Evolutionary conservation across 768 basidiomycete genomes (phyloP).

Genomic region (Austroboletus eburneus): DNA sequence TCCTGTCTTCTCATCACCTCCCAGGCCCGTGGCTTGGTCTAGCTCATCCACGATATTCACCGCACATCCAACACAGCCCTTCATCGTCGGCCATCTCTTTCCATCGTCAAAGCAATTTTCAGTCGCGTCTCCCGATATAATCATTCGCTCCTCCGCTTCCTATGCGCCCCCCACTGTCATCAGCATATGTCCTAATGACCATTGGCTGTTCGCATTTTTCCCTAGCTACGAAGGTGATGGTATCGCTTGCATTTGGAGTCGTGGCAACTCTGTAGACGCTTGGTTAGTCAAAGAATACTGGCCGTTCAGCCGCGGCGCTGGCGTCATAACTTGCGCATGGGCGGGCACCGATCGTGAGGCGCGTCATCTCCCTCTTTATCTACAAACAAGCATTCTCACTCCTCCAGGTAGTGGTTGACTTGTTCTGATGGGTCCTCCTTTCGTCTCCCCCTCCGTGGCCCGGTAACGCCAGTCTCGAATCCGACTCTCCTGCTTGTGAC

Average conservation of each 20-base stretch:
- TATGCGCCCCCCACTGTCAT: conserved; percentile 64
- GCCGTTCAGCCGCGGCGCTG: conserved; percentile 46
- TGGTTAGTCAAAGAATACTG: conserved; percentile 62
- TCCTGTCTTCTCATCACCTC: neutral
- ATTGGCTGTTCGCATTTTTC: conserved; percentile 74
- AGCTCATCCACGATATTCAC: conserved; percentile 64
- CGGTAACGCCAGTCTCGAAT: conserved; percentile 46
- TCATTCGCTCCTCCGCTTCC: conserved; percentile 41
- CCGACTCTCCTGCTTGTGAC: conserved; percentile 63
- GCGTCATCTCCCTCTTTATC: neutral
- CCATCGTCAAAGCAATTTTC: conserved; percentile 65
- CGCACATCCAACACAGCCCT: conserved; percentile 58
- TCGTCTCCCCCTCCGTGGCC: conserved; percentile 60
- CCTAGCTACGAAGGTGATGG: conserved; percentile 56
- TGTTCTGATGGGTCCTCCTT: conserved; percentile 40
- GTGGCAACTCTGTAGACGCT: conserved; percentile 52
- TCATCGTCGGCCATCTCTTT: conserved; percentile 60
- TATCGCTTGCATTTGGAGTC: conserved; percentile 62
- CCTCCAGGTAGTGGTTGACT: conserved; percentile 47
- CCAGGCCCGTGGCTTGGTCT: conserved; percentile 71
- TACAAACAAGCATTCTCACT: conserved; percentile 1
- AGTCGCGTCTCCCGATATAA: conserved; percentile 49
- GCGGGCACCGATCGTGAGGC: conserved; percentile 59
- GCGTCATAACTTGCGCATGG: conserved; percentile 63
- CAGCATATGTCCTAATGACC: conserved; percentile 52